phyloP scores from a whole-genome alignment of 495 filamentous ascomycete species.

The Penicillium cosmopolitanum region DNA sequence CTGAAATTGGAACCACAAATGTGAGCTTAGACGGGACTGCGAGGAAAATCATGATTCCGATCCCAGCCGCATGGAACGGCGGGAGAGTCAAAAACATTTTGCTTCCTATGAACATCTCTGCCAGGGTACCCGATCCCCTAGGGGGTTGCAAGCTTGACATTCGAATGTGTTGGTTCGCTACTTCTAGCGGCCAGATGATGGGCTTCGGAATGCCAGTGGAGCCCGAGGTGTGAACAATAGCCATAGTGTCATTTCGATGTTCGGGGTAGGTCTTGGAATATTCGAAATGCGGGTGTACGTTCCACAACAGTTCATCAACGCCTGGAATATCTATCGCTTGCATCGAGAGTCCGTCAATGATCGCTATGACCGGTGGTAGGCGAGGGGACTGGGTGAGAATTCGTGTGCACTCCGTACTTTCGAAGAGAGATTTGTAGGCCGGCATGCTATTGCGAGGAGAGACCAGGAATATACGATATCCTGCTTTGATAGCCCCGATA shows the following conservation, averaged over 20 bases:
- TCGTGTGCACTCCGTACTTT: not conserved
- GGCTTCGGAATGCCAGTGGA: conserved; percentile 44
- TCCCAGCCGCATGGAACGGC: conserved; percentile 42
- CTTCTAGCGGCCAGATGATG: conserved; percentile 35
- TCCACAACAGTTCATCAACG: conserved; percentile 28
- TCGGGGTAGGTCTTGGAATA: conserved; percentile 31
- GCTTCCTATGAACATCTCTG: conserved; percentile 28
- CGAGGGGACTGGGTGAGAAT: not conserved
- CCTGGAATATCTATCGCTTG: conserved; percentile 25
- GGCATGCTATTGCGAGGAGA: not conserved
- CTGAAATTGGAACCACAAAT: conserved; percentile 33
- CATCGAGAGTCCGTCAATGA: not conserved
- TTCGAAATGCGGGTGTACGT: conserved; percentile 25
- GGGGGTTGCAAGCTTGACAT: conserved; percentile 20
- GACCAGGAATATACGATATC: not conserved
- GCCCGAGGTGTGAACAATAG: conserved; percentile 42
- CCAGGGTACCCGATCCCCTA: conserved; percentile 21
- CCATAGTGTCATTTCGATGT: conserved; percentile 29
- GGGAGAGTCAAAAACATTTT: conserved; percentile 36
- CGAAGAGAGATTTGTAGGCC: not conserved
- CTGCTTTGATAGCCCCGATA: conserved; percentile 24
- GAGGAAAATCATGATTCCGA: conserved; percentile 26
- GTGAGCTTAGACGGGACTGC: conserved; percentile 32
- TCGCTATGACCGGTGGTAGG: not conserved
- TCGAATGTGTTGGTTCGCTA: conserved; percentile 16